These are phyloP conservation scores for Harringtonia aguacate DNA, from an alignment of 2,329 filamentous ascomycete genomes.

Conservation along the genomic window DNA sequence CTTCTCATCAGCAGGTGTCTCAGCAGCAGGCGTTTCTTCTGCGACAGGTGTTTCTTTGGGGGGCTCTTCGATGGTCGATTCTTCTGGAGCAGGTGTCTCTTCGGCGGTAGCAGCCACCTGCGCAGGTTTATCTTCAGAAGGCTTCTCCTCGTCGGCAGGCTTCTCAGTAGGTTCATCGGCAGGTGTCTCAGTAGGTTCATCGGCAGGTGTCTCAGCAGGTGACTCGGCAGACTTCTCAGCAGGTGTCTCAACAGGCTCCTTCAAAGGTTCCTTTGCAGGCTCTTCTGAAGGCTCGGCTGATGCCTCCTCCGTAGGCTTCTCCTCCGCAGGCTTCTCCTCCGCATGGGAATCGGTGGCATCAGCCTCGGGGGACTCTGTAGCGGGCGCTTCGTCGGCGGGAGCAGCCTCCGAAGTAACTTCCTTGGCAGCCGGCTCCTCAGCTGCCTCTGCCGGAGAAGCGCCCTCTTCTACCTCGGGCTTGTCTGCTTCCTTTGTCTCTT, in stretches of 20 bases:
- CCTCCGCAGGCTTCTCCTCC: not conserved
- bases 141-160: not conserved
- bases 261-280: too few relatives aligned
- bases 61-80: not conserved
- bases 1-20: not conserved
- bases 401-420: constrained; percentile 2
- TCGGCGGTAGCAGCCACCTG: not conserved
- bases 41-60: not conserved
- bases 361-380: not conserved
- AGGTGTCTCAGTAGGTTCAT: not conserved
- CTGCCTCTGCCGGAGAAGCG: not conserved
- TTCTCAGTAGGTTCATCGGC: not conserved
- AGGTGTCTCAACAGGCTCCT: not conserved
- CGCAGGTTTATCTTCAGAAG: too few relatives aligned
- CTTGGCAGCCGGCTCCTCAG: not conserved
- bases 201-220: not conserved
- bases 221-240: not conserved
- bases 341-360: too few relatives aligned
- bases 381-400: too few relatives aligned
- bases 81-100: not conserved
- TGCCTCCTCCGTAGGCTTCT: not conserved
- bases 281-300: too few relatives aligned
- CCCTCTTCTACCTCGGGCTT: not conserved
- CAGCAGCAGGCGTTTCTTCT: not conserved
- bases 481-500: not conserved